These are phyloP conservation scores for Teunomyces aglyptinius DNA, from an alignment of 805 yeast genomes.

Conservation along the genomic window DNA sequence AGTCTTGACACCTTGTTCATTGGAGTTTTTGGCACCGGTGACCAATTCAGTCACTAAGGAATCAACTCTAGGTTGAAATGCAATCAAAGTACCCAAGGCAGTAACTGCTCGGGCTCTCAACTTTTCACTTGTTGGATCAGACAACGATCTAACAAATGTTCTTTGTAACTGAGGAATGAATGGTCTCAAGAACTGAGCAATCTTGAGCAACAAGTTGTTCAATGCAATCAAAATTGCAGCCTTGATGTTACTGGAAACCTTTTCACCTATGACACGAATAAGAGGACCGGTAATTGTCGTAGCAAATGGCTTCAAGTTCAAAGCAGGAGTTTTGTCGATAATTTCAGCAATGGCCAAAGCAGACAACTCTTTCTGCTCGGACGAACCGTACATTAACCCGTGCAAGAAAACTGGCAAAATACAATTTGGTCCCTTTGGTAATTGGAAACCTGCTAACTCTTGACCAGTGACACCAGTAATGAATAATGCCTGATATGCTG, in stretches of 20 bases:
- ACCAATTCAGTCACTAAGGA: constrained; percentile 85
- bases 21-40: constrained; percentile 64
- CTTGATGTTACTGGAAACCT: constrained; percentile 87
- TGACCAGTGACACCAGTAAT: constrained; percentile 60
- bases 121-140: constrained; percentile 71
- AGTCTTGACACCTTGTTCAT: constrained; percentile 70
- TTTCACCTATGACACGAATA: constrained; percentile 96
- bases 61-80: constrained; percentile 90
- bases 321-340: constrained; percentile 82
- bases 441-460: constrained; percentile 69
- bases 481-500: constrained; percentile 73
- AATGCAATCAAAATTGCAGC: constrained; percentile 89
- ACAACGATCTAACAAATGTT: constrained; percentile 88
- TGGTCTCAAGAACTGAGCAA: constrained; percentile 90
- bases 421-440: constrained; percentile 84
- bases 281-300: constrained; percentile 95
- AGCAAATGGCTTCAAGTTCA: constrained; percentile 78
- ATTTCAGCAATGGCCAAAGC: constrained; percentile 89
- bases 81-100: constrained; percentile 85
- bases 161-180: constrained; percentile 97
- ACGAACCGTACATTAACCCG: constrained; percentile 91
- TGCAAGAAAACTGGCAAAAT: constrained; percentile 88
- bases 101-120: constrained; percentile 82
- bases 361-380: constrained; percentile 77
- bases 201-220: constrained; percentile 70